A percentile compares a stretch with the other conserved stretches of the same genome.
phyloP scores from a whole-genome alignment of 306 rosid species.

The Datisca glomerata region DNA sequence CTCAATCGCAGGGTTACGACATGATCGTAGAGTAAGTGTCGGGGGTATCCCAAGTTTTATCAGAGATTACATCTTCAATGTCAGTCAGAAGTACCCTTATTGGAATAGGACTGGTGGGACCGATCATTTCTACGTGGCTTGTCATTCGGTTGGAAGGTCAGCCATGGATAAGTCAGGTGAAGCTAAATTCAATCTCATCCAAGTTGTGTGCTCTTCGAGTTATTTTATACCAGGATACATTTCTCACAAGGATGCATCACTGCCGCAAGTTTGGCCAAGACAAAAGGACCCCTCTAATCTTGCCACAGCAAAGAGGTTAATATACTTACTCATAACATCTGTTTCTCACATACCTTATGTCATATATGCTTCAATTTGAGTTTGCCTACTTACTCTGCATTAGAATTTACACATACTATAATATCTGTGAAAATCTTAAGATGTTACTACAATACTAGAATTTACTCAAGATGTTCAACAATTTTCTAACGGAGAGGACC shows the following conservation, averaged over 20 bases:
- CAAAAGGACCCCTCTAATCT: slow-evolving; percentile 38
- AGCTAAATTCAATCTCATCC: slow-evolving; percentile 52
- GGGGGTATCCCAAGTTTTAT: slow-evolving; percentile 52
- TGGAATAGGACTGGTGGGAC: slow-evolving; percentile 74
- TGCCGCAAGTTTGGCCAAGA: slow-evolving; percentile 82
- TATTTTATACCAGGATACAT: slow-evolving; percentile 44
- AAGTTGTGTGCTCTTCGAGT: slow-evolving; percentile 73
- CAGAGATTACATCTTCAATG: slow-evolving; percentile 39
- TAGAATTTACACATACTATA: too few species aligned
- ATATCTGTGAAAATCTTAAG: too few species aligned
- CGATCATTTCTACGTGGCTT: slow-evolving; percentile 72
- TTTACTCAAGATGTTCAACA: too few species aligned
- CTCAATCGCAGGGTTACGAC: slow-evolving; percentile 64
- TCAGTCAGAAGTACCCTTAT: slow-evolving; percentile 41
- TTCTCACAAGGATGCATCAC: slow-evolving; percentile 62
- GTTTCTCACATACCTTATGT: too few species aligned
- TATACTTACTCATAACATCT: too few species aligned
- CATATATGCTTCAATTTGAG: too few species aligned
- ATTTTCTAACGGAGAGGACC: too few species aligned
- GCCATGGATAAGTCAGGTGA: slow-evolving; percentile 56
- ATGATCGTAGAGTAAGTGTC: slow-evolving; percentile 61
- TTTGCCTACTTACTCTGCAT: too few species aligned
- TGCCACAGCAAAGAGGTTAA: slow-evolving; percentile 46
- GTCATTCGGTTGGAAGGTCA: slow-evolving; percentile 67
- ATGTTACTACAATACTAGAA: too few species aligned